Percentiles rank a stretch among this genome's conserved stretches.
Evolutionary conservation across 495 filamentous ascomycete genomes (phyloP).

Genomic region (Cercophora newfieldiana): DNA sequence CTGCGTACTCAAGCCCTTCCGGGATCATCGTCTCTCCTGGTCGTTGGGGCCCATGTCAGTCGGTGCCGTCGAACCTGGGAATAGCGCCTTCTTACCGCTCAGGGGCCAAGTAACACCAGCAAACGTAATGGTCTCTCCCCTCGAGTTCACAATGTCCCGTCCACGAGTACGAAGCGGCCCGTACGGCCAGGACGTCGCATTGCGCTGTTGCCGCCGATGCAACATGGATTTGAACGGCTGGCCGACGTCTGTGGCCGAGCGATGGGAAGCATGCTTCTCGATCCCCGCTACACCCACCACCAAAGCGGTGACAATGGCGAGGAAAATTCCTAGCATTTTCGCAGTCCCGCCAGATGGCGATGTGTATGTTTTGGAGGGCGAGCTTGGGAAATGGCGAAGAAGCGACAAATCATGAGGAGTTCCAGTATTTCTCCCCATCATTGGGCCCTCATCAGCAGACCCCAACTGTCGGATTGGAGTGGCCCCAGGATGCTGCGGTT

Average conservation of each 20-base stretch:
- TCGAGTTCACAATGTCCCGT: slow-evolving; percentile 49
- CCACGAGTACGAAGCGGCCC: slow-evolving; percentile 38
- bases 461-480: neutral
- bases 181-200: slow-evolving; percentile 28
- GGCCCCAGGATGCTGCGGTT: neutral
- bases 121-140: slow-evolving; percentile 47
- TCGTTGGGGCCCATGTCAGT: neutral
- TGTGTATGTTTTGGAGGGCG: neutral
- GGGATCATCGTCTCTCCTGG: slow-evolving; percentile 55
- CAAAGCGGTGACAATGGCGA: neutral
- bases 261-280: neutral
- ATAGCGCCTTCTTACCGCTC: slow-evolving; percentile 19
- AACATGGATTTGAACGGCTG: neutral
- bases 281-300: neutral
- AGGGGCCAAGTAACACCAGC: slow-evolving; percentile 58
- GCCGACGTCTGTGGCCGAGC: neutral
- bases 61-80: neutral
- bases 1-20: slow-evolving; percentile 57
- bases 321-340: neutral
- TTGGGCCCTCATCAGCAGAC: neutral
- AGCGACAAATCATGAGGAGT: neutral
- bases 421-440: neutral
- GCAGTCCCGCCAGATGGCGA: neutral
- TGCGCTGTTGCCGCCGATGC: neutral
- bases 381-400: neutral